Base-by-base conservation (phyloP, 139 green algal genomes). In the Auxenochlorella pyrenoidosa region DNA sequence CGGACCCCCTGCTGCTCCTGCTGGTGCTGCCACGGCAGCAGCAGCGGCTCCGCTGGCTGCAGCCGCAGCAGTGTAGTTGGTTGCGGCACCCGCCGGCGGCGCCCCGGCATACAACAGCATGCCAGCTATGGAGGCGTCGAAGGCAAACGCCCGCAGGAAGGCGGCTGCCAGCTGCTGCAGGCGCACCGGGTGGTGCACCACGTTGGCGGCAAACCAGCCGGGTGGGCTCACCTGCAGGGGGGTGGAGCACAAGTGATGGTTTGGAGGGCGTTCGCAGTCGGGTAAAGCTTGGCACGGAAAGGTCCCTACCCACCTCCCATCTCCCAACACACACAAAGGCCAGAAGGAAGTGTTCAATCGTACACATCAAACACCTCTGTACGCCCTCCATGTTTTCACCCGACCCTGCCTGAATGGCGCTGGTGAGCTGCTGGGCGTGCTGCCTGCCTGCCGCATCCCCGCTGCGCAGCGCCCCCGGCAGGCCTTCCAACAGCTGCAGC, bases 91-190 rank as follows among this genome's bases (percentile, higher is more conserved):
- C 5, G 21, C 40, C 3, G 66, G 66, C 15, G 66, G 18, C 2
- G 47, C 82, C 8, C 43, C 82, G 0, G 82, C 43, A 32, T 86
- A 79, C 66, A 86, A 44, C 85, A 94, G 58, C 41, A 93, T 84
- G 22, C 86, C 83, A 0, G 92, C 93, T 10, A 77, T 71, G 6
- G 72, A 86, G 5, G 82, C 87, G 15, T 96, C 93, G 38, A 95
- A 93, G 3, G 88, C 86, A 68, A 97, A 93, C 36, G 86, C 88
- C 36, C 86, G 66, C n/a, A 87, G 79, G n/a, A 96, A 88, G 0
- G 58, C 65, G 0, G 30, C 32, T 8, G 88, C 40, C 47, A 94
- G 75, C 32, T 84, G 72, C 4, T 65, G 19, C 28, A 94, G 90
- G 5, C 65, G 75, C 0, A 88, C 40, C 16, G 94, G 91, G 68